phyloP scores from a whole-genome alignment of 768 basidiomycete genomes.

The Psilocybe cyanescens region DNA sequence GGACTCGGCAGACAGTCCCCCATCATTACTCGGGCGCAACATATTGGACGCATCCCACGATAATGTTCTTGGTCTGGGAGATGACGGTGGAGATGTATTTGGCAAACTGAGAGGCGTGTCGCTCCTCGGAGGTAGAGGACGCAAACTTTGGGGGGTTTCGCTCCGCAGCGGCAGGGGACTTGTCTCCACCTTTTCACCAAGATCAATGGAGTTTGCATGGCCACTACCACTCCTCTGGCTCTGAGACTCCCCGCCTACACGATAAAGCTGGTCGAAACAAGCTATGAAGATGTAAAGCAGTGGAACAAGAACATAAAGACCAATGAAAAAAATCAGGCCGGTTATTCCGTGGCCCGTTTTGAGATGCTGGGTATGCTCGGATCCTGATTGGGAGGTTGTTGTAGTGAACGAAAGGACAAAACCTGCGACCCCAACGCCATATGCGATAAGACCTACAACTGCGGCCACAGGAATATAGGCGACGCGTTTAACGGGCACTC shows the following conservation, averaged over 20 bases:
- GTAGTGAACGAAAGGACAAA: constrained; percentile 67
- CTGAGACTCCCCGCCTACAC: constrained; percentile 7
- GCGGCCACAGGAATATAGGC: constrained; percentile 38
- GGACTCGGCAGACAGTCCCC: constrained; percentile 49
- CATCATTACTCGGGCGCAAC: constrained; percentile 46
- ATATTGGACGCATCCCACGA: constrained; percentile 52
- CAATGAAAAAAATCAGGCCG: constrained; percentile 66
- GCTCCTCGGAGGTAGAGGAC: constrained; percentile 29
- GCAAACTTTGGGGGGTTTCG: constrained; percentile 37
- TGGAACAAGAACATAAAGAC: constrained; percentile 58
- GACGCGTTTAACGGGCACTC: constrained; percentile 12
- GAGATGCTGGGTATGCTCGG: constrained; percentile 35
- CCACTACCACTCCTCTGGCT: constrained; percentile 17
- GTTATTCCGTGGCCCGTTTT: constrained; percentile 67
- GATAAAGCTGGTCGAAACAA: constrained; percentile 1
- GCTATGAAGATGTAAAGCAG: constrained; percentile 38
- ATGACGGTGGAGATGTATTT: constrained; percentile 44
- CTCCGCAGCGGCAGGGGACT: constrained; percentile 29
- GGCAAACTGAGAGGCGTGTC: constrained; percentile 38
- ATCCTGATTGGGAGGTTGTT: constrained; percentile 35
- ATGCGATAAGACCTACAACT: constrained; percentile 45
- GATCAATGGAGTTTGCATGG: constrained; percentile 26
- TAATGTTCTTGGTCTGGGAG: constrained; percentile 47
- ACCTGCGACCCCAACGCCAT: constrained; percentile 65
- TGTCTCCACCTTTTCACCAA: constrained; percentile 34